Evolutionary conservation across 1,284 basidiomycete genomes (phyloP).

Genomic region (Leccinum brunneo-olivaceum): DNA sequence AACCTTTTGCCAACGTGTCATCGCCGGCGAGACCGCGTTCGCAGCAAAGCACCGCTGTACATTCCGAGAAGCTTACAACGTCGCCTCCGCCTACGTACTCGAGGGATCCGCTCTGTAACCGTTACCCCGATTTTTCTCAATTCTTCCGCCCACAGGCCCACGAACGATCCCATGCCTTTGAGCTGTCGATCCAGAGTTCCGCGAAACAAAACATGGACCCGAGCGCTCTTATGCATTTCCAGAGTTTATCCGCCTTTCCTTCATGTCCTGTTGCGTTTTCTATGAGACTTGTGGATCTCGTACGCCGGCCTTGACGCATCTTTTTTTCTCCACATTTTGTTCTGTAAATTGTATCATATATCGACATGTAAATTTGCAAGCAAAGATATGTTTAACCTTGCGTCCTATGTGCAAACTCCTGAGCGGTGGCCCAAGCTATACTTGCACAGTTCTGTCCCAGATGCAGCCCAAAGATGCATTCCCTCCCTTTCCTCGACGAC

Average conservation of each 20-base stretch:
- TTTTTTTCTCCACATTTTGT: not conserved
- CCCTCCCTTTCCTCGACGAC: slow-evolving; percentile 34
- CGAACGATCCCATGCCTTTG: slow-evolving; percentile 9
- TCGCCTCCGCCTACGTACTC: slow-evolving; percentile 17
- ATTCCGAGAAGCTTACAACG: not conserved
- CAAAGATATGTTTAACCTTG: too few species aligned
- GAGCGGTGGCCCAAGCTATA: slow-evolving; percentile 39
- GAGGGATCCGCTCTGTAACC: slow-evolving; percentile 28
- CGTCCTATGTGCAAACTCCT: too few species aligned
- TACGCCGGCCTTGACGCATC: not conserved
- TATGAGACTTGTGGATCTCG: slow-evolving; percentile 17
- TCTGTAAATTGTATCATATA: slow-evolving; percentile 13
- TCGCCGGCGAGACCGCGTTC: too few species aligned
- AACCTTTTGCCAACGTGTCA: too few species aligned
- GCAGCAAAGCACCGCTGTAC: too few species aligned
- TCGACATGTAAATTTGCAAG: too few species aligned
- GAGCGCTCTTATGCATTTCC: too few species aligned
- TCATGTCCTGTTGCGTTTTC: slow-evolving; percentile 20
- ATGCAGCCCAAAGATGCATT: slow-evolving; percentile 38
- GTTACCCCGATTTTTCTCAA: slow-evolving; percentile 30
- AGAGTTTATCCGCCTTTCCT: too few species aligned
- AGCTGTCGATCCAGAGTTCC: too few species aligned
- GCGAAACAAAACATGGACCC: too few species aligned
- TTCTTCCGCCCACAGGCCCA: slow-evolving; percentile 22
- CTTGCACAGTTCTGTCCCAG: slow-evolving; percentile 34